phyloP scores from a whole-genome alignment of 2,329 filamentous ascomycete species.

The Fusarium phyllophilum region DNA sequence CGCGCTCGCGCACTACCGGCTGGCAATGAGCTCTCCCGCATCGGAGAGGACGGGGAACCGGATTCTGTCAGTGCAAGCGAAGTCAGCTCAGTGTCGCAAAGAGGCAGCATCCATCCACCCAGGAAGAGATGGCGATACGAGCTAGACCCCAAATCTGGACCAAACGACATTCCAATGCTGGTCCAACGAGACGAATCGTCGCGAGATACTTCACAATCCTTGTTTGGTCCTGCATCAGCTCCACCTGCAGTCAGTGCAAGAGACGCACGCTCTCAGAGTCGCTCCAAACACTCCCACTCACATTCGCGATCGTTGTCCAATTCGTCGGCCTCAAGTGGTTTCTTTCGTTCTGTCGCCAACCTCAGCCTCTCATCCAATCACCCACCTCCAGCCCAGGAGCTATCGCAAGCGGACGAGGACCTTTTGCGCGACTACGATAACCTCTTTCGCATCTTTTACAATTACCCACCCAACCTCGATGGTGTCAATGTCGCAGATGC shows the following conservation, averaged over 20 bases:
- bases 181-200: conserved; percentile 75
- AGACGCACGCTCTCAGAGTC: conserved; percentile 55
- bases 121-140: conserved; percentile 84
- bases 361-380: conserved; percentile 64
- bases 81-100: conserved; percentile 31
- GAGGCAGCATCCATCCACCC: conserved; percentile 31
- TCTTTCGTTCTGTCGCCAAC: conserved; percentile 90
- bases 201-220: conserved; percentile 42
- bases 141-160: conserved; percentile 77
- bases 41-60: conserved; percentile 57
- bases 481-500: conserved; percentile 89
- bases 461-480: conserved; percentile 85
- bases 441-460: conserved; percentile 95
- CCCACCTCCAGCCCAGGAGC: conserved; percentile 55
- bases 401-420: conserved; percentile 74
- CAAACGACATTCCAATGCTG: conserved; percentile 86
- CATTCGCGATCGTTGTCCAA: conserved; percentile 63
- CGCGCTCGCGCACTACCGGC: conserved; percentile 45
- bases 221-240: conserved; percentile 46
- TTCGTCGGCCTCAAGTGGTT: conserved; percentile 57
- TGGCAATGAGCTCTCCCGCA: conserved; percentile 62
- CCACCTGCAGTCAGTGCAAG: conserved; percentile 49
- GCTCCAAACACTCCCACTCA: conserved; percentile 40
- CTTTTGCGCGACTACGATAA: conserved; percentile 94
- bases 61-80: conserved; percentile 37